These are phyloP conservation scores for Isabelozyma heimii DNA, from an alignment of 805 yeast genomes.

Conservation along the genomic window DNA sequence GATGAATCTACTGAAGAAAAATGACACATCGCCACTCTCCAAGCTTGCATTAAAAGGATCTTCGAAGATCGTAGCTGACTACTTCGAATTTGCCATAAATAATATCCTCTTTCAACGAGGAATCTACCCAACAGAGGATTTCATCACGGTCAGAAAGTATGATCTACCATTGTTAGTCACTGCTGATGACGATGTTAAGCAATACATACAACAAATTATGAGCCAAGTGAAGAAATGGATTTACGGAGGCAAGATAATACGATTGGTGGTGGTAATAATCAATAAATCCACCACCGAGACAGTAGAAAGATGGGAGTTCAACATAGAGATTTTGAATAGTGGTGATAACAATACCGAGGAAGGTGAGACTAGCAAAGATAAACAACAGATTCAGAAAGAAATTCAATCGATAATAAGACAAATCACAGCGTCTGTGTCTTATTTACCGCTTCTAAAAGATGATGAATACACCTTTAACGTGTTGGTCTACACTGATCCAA, in stretches of 20 bases:
- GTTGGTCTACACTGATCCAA: constrained; percentile 73
- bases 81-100: constrained; percentile 78
- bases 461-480: constrained; percentile 75
- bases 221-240: constrained; percentile 72
- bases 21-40: constrained; percentile 9
- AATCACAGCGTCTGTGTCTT: constrained; percentile 82
- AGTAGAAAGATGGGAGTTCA: constrained; percentile 87
- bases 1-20: neutral
- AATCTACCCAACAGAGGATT: constrained; percentile 84
- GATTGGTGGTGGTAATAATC: constrained; percentile 70
- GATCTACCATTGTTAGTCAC: constrained; percentile 73
- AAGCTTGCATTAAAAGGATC: constrained; percentile 73
- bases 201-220: constrained; percentile 66
- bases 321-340: constrained; percentile 44
- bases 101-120: constrained; percentile 86
- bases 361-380: constrained; percentile 22
- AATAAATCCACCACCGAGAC: constrained; percentile 63
- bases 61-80: constrained; percentile 75
- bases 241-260: constrained; percentile 61
- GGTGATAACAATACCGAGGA: constrained; percentile 1
- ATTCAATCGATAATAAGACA: constrained; percentile 87
- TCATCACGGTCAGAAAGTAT: constrained; percentile 72
- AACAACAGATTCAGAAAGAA: constrained; percentile 60
- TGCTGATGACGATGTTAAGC: constrained; percentile 71
- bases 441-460: constrained; percentile 67